Evolutionary conservation across 2,329 filamentous ascomycete species (phyloP), one percentile per base, ranked within the genome.

Genomic region (Celoporthe dispersa): DNA sequence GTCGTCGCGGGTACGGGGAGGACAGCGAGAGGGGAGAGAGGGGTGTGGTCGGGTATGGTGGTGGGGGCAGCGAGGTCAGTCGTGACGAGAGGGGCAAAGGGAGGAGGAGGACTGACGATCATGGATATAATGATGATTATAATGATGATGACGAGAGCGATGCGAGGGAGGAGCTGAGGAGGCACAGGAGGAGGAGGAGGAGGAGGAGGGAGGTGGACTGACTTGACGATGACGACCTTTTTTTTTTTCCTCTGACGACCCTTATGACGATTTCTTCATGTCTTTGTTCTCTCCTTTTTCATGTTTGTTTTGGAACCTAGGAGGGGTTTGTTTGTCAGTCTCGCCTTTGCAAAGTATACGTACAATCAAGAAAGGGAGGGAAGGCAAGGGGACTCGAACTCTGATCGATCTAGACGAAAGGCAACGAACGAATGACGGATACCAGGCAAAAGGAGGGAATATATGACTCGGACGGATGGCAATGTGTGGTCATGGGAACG

Each of bases 171-270:
- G 69, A 70, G 53, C 73, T 72, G 64, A 71, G 73, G 37, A 73
- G 74, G 66, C 71, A 72, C 33, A 73, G 74, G 69, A 66, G 67
- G 73, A 63, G 63, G 57, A 71, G 33, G 48, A 63, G 70, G 73
- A 63, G 63, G 63, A 71, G 37, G 48, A 31, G 69, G 28, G 67
- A 73, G 39, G 41, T 48, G 55, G 67, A 69, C 19, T 57, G 51
- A 53, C 59, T 37, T 16, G 28, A 33, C 37, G 57, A 60, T 37
- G 57, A 22, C n/a, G 59, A 61, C 59, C 35, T 37, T 37, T 37
- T 37, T 9, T 37, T 37, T 37, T 37, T 9, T 37, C 35, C 53
- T 31, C 19, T 67, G 51, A 69, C 57, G 69, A 69, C 63, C 22
- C 28, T 31, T 64, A 59, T 61, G 39, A 71, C 19, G 53, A 59